A percentile compares a stretch with the other conserved stretches of the same genome.
These are phyloP conservation scores for Saccharum hybrid DNA, from an alignment of 202 grass and related monocot genomes.

Conservation along the genomic window DNA sequence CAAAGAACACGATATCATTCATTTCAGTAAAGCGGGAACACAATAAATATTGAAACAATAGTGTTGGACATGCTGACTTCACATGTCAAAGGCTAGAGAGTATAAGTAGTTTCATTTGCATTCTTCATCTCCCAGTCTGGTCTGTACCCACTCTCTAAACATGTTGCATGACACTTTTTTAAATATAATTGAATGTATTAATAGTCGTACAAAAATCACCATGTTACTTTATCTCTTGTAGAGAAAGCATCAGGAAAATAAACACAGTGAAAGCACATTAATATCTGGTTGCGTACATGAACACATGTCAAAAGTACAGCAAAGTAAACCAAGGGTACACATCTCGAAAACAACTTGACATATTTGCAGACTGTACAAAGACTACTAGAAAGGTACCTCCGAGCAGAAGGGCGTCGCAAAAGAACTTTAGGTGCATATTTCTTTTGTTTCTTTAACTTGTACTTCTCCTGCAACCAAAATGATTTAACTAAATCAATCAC, in stretches of 20 bases:
- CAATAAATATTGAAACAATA: not conserved
- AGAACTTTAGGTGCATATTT: conserved; percentile 98
- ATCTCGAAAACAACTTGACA: not conserved
- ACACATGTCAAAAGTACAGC: not conserved
- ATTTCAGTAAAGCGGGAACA: not conserved
- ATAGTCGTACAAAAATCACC: not conserved
- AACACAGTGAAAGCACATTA: not conserved
- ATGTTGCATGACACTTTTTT: not conserved
- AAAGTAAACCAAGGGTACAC: not conserved
- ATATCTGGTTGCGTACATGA: not conserved
- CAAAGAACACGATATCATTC: not conserved
- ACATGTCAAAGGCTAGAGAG: not conserved
- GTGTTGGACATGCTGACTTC: not conserved
- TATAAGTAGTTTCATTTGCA: not conserved
- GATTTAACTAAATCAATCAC: conserved; percentile 13
- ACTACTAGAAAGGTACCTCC: conserved; percentile 56
- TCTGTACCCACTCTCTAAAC: not conserved
- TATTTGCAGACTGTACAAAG: not conserved
- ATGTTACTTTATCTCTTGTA: not conserved
- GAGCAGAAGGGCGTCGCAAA: conserved; percentile 68
- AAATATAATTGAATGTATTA: not conserved
- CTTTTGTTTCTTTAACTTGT: conserved; percentile 98
- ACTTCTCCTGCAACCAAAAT: conserved; percentile 72
- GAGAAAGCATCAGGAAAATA: not conserved
- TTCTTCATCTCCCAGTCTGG: not conserved